Base-by-base conservation (phyloP, 306 rosid species). In the Vigna trinervia region DNA sequence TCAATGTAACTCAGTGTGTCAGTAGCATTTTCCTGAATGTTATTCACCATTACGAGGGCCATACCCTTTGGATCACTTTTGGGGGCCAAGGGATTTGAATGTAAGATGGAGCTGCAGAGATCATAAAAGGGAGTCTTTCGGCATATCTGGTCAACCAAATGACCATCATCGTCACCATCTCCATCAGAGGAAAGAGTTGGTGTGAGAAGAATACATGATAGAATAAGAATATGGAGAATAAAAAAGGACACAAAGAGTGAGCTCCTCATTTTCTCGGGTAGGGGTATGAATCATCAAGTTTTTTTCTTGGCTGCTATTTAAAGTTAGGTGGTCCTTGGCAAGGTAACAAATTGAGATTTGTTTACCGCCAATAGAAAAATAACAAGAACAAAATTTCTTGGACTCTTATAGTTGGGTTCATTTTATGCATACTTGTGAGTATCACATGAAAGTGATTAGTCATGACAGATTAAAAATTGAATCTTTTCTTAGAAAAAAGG, bases 81-180 rank as follows among this genome's bases (percentile, higher is more conserved):
- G 0, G 86, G 82, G 78, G 76, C 48, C 12, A 30, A 28, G 72
- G 90, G 90, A 59, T 87, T 83, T 45, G 94, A 83, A 14, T 72
- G 79, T 13, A 87, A 82, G 83, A 85, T 78, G 5, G 80, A 23
- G 48, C 82, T 78, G 58, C 93, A 89, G 11, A 87, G 78, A 17
- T 89, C 87, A 72, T 77, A 84, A 51, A 85, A 75, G 32, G 93
- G 88, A 61, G 93, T 89, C 14, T 82, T 62, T 68, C 53, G 77
- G 78, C 93, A 87, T 77, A 83, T 85, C 6, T 87, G 82, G 36
- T 79, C 86, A 12, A 89, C 75, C 41, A 81, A 76, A 62, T 81
- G 83, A 7, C 36, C 85, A 51, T 23, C 65, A 0, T n/a, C 74
- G 23, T 12, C 48, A 0, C 26, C 78, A 73, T 67, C 71, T 13